phyloP scores from a whole-genome alignment of 179 eudicot species.

The Spinacia oleracea region DNA sequence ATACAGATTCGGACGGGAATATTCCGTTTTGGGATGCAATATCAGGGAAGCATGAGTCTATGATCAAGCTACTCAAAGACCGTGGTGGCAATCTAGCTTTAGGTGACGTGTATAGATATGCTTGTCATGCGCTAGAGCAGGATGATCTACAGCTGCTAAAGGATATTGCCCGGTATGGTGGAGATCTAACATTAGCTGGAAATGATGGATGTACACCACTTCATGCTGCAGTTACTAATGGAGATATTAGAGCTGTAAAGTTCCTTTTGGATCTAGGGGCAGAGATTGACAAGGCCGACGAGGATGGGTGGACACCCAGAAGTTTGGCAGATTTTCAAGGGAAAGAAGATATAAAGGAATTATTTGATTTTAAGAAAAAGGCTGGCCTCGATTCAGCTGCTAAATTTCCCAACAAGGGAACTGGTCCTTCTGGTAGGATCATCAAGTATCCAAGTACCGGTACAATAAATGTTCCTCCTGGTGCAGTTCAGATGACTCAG shows the following conservation, averaged over 20 bases:
- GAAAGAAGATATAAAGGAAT: conserved; percentile 50
- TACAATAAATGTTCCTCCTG: conserved; percentile 26
- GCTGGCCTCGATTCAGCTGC: conserved; percentile 14
- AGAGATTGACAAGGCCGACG: conserved; percentile 50
- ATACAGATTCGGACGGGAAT: conserved; percentile 65
- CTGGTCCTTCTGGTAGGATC: conserved; percentile 28
- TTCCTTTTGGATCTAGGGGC: conserved; percentile 60
- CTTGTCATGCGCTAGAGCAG: conserved; percentile 53
- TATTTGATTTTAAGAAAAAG: conserved; percentile 39
- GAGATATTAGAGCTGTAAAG: conserved; percentile 43
- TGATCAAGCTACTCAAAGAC: conserved; percentile 49
- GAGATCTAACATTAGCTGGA: conserved; percentile 46
- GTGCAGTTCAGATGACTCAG: conserved; percentile 24
- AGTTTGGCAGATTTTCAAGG: conserved; percentile 59
- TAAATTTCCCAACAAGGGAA: conserved; percentile 2
- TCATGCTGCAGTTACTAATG: conserved; percentile 53
- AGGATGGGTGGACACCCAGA: conserved; percentile 64
- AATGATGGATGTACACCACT: conserved; percentile 56
- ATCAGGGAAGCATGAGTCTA: conserved; percentile 41
- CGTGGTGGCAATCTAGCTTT: conserved; percentile 58
- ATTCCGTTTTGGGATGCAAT: conserved; percentile 84
- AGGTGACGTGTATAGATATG: conserved; percentile 57
- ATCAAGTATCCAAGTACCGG: conserved; percentile 47
- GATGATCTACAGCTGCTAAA: conserved; percentile 49
- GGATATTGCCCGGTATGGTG: conserved; percentile 47